Evolutionary conservation across 1,284 basidiomycete species (phyloP).

Genomic region (Blastosporella zonata): DNA sequence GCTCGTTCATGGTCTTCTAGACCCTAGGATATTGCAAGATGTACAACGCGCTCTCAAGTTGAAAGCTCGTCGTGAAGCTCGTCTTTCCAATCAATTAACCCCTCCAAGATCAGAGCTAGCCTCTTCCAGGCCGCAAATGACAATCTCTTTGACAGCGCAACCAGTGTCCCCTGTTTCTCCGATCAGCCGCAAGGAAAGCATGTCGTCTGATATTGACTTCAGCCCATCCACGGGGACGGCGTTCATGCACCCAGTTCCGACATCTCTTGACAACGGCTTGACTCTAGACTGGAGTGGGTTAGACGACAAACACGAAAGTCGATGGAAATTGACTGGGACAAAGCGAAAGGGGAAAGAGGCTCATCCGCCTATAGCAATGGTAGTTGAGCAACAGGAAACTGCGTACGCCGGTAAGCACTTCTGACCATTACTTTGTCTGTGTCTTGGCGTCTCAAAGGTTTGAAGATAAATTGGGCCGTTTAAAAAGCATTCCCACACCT

Average conservation of each 20-base stretch:
- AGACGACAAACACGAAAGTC: slow-evolving; percentile 55
- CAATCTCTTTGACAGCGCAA: slow-evolving; percentile 27
- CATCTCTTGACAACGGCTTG: slow-evolving; percentile 60
- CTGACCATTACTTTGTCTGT: not conserved
- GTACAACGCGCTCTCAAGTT: slow-evolving; percentile 68
- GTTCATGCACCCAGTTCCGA: slow-evolving; percentile 46
- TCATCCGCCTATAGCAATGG: slow-evolving; percentile 36
- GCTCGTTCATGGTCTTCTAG: slow-evolving; percentile 32
- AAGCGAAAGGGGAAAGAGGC: slow-evolving; percentile 62
- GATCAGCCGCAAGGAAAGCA: slow-evolving; percentile 27
- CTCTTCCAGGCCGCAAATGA: slow-evolving; percentile 30
- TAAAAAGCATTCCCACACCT: slow-evolving; percentile 47
- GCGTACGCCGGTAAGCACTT: slow-evolving; percentile 42
- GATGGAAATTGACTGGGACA: slow-evolving; percentile 57
- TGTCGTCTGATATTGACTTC: slow-evolving; percentile 59
- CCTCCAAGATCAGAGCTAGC: slow-evolving; percentile 24
- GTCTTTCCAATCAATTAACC: slow-evolving; percentile 33
- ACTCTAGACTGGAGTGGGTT: slow-evolving; percentile 68
- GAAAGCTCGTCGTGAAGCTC: slow-evolving; percentile 69
- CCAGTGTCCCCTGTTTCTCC: slow-evolving; percentile 27
- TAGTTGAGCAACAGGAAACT: slow-evolving; percentile 49
- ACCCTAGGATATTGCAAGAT: slow-evolving; percentile 71
- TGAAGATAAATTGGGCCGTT: slow-evolving; percentile 55
- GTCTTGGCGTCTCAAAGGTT: slow-evolving; percentile 11
- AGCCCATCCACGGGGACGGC: slow-evolving; percentile 55